Evolutionary conservation across 2,329 filamentous ascomycete genomes (phyloP).

Genomic region (Xylariaceae sp.): DNA sequence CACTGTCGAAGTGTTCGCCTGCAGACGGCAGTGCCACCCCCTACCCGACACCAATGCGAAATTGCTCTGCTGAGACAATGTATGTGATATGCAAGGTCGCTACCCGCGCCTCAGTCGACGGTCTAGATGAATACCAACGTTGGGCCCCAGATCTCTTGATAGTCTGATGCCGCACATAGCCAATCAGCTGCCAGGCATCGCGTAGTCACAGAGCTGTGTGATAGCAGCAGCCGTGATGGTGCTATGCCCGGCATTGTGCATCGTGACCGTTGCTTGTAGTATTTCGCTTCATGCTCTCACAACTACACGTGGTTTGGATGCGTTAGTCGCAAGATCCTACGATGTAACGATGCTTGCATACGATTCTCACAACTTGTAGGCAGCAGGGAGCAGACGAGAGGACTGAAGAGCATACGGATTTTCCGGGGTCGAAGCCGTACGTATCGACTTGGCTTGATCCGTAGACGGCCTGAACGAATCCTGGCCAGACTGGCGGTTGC

Average conservation of each 20-base stretch:
- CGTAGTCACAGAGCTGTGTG: background rate
- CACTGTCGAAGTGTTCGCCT: background rate
- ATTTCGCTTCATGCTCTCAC: conserved; percentile 10
- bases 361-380: background rate
- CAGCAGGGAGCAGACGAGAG: background rate
- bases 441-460: conserved; percentile 4
- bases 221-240: background rate
- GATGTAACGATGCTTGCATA: background rate
- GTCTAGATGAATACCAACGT: conserved; percentile 2
- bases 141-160: conserved; percentile 7
- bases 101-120: conserved; percentile 14
- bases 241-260: too few relatives aligned
- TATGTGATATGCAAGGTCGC: conserved; percentile 18
- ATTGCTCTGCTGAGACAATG: conserved; percentile 14
- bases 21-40: conserved; percentile 16
- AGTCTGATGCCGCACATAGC: conserved; percentile 8
- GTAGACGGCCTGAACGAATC: conserved; percentile 12
- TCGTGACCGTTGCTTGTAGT: background rate
- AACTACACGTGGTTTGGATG: conserved; percentile 9
- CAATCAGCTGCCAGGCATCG: conserved; percentile 4
- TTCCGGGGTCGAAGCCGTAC: background rate
- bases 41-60: conserved; percentile 16
- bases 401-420: background rate
- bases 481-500: conserved; percentile 13
- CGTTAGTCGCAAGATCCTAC: background rate